Evolutionary conservation across 169 alveolate genomes (phyloP), one percentile per base, ranked within the genome.

Genomic region (Plasmodium falciparum): DNA sequence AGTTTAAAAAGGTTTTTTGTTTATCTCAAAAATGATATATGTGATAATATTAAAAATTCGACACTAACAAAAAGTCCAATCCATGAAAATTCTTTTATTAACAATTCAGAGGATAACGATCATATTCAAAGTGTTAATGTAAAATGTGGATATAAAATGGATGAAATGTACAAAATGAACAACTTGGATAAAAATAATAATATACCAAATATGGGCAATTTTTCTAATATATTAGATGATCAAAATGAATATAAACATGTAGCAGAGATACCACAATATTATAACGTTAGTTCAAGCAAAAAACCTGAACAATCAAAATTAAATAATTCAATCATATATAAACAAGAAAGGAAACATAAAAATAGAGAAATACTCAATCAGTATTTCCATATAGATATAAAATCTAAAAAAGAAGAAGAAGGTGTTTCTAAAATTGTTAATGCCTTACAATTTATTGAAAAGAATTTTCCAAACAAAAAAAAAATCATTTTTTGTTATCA

Each of bases 401-500:
- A 76, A 2, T 49, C 89, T 4, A 76, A 58, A 50, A 76, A 76
- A 33, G 66, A 63, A 50, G 89, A 76, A 22, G 89, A 76, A 70
- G 89, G 89, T 8, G 12, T 76, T 2, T 76, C 76, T 4, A 76
- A 76, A 47, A 24, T 76, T 12, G 71, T 76, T 22, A 67, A 56
- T 49, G 62, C 89, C 12, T 20, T 76, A 50, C 43, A 65, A 47
- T 76, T 26, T 29, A 76, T 76, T 15, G 89, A 76, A 43, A 58
- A 20, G 47, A 2, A 63, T 63, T 76, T 76, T 61, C 76, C 89
- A 4, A 54, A 17, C 6, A 76, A 76, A 65, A 76, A 76, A 65
- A 76, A 76, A 76, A 76, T 76, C 0, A 76, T 76, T 63, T 76
- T 76, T 65, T 76, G 89, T 70, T 76, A 76, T 45, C 89, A 76